phyloP scores from a whole-genome alignment of 1,284 basidiomycete species.

The Hymenochaete sp. region DNA sequence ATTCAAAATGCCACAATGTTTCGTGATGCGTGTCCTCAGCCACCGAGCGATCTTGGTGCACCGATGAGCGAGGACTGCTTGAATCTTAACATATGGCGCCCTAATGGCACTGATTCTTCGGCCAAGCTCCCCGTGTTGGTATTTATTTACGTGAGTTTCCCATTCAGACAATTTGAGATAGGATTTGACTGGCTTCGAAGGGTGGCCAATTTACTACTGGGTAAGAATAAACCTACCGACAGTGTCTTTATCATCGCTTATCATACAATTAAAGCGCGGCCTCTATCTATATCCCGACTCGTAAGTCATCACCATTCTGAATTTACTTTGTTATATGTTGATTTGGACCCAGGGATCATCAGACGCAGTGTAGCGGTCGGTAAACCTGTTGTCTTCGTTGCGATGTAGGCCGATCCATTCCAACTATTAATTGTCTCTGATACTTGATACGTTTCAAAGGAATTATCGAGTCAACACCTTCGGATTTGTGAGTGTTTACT shows the following conservation, averaged over 20 bases:
- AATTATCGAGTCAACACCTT: conserved; percentile 54
- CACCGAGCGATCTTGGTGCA: conserved; percentile 35
- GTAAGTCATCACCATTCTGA: conserved; percentile 25
- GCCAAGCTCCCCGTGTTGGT: conserved; percentile 40
- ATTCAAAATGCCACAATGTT: conserved; percentile 41
- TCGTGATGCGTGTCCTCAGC: conserved; percentile 52
- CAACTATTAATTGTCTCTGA: conserved; percentile 2
- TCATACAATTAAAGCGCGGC: conserved; percentile 29
- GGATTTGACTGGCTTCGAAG: conserved; percentile 25
- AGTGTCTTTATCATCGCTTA: not conserved
- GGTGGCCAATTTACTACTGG: conserved; percentile 42
- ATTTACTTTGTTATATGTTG: not conserved
- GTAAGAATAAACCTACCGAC: conserved; percentile 25
- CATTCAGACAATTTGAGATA: not conserved
- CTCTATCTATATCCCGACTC: conserved; percentile 39
- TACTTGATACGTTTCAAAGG: conserved; percentile 24
- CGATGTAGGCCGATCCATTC: conserved; percentile 31
- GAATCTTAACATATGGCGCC: conserved; percentile 42
- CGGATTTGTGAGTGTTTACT: conserved; percentile 39
- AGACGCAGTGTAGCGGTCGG: conserved; percentile 37
- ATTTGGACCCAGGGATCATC: conserved; percentile 34
- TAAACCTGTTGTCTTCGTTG: conserved; percentile 49
- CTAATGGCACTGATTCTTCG: conserved; percentile 27
- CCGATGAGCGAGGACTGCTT: conserved; percentile 48
- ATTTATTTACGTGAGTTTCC: conserved; percentile 41